Conservation (phyloP, 192 early-diverging fungal genomes). For the Entrophospora sp. region DNA sequence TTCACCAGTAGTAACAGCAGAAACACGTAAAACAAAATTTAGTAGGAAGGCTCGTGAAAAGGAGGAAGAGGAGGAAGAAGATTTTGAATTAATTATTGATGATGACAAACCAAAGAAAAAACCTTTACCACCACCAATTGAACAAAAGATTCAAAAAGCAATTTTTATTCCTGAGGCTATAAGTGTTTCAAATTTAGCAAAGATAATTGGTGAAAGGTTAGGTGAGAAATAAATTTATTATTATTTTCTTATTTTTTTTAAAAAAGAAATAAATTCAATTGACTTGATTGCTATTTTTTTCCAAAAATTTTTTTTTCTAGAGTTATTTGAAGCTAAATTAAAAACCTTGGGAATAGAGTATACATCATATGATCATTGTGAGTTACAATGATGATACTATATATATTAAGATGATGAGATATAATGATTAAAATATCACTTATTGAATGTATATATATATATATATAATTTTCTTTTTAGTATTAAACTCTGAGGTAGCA, state of each 20-base stretch:
- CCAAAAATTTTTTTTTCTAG: no score
- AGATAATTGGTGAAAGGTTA: conserved; percentile 65
- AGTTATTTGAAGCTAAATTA: conserved; percentile 57
- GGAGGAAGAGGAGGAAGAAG: neutral
- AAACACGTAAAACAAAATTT: neutral
- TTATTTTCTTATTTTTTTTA: neutral
- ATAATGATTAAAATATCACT: neutral
- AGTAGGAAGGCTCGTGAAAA: neutral
- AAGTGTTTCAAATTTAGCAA: conserved; percentile 72
- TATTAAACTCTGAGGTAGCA: conserved; percentile 78
- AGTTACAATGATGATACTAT: neutral
- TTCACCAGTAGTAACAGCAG: neutral
- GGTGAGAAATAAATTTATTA: conserved; percentile 25
- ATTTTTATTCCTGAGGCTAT: conserved; percentile 74
- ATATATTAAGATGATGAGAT: neutral
- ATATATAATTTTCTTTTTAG: conserved; percentile 21
- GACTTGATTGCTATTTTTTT: neutral
- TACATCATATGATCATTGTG: conserved; percentile 34
- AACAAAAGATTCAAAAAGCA: conserved; percentile 43
- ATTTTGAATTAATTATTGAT: neutral
- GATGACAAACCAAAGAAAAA: neutral
- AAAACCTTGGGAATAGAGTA: conserved; percentile 72
- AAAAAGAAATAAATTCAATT: neutral
- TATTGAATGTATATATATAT: neutral
- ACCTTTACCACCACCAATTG: neutral